Evolutionary conservation across 2,329 filamentous ascomycete genomes (phyloP).

Genomic region (Xylaria sp.): DNA sequence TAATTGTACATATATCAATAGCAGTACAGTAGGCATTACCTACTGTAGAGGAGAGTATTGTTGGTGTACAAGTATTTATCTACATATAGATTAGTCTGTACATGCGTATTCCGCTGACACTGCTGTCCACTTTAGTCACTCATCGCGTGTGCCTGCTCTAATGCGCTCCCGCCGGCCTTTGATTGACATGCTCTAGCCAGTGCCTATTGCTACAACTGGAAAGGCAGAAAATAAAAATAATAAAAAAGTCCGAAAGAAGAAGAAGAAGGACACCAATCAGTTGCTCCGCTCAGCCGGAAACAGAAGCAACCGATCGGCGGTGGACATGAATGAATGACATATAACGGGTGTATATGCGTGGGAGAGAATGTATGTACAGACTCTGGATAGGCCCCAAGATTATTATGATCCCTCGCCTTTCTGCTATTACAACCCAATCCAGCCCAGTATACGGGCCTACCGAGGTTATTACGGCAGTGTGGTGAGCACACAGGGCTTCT

Average conservation of each 20-base stretch:
- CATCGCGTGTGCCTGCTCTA: constrained; percentile 8
- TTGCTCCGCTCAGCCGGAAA: constrained; percentile 21
- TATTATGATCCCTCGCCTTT: not conserved
- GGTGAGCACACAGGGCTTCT: constrained; percentile 3
- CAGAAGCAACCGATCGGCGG: constrained; percentile 12
- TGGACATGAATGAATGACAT: not conserved
- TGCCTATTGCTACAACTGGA: not conserved
- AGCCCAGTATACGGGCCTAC: constrained; percentile 1
- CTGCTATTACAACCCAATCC: not conserved
- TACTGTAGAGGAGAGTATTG: too few species aligned
- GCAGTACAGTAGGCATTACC: too few species aligned
- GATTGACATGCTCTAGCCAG: not conserved
- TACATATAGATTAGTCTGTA: too few species aligned
- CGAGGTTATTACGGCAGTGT: constrained; percentile 2
- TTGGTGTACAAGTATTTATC: too few species aligned
- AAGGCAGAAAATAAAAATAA: not conserved
- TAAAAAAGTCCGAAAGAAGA: not conserved
- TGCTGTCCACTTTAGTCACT: constrained; percentile 1
- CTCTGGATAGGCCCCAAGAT: too few species aligned
- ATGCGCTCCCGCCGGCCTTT: not conserved
- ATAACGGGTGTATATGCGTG: not conserved
- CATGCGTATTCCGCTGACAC: too few species aligned
- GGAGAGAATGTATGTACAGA: not conserved
- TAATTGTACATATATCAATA: too few species aligned
- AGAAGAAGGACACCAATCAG: not conserved